Evolutionary conservation across 129 eudicot species (phyloP).

Genomic region (Mikania micrantha): DNA sequence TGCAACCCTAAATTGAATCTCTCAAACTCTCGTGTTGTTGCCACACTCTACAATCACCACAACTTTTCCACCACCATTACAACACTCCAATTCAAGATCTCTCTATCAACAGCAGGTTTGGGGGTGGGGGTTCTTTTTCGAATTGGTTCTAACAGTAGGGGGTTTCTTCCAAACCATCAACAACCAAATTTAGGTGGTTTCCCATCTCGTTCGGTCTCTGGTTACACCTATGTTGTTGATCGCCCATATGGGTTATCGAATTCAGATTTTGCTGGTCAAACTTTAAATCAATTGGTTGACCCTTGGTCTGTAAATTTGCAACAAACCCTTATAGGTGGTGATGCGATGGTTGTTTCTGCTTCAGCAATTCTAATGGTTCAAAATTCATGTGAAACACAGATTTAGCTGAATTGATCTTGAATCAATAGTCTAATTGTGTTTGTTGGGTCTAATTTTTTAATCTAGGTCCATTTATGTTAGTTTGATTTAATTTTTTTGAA

Average conservation of each 20-base stretch:
- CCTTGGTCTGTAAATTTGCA: slow-evolving; percentile 29
- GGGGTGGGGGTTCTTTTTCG: slow-evolving; percentile 26
- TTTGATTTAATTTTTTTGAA: too few relatives aligned
- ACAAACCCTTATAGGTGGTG: slow-evolving; percentile 24
- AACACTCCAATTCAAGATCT: slow-evolving; percentile 19
- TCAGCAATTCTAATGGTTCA: slow-evolving; percentile 33
- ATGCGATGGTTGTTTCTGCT: slow-evolving; percentile 26
- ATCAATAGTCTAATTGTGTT: neutral
- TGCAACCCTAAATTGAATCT: too few relatives aligned
- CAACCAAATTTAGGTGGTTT: slow-evolving; percentile 26
- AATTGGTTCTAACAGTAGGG: slow-evolving; percentile 46
- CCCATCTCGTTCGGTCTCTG: slow-evolving; percentile 21
- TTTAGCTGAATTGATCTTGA: too few relatives aligned
- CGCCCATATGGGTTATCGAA: slow-evolving; percentile 25
- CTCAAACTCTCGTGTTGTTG: too few relatives aligned
- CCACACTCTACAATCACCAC: too few relatives aligned
- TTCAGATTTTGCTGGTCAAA: slow-evolving; percentile 33
- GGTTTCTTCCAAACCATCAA: too few relatives aligned
- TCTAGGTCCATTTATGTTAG: too few relatives aligned
- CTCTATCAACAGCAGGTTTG: slow-evolving; percentile 16
- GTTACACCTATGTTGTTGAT: slow-evolving; percentile 1
- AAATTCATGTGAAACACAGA: too few relatives aligned
- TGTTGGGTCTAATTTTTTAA: neutral
- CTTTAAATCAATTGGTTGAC: slow-evolving; percentile 4
- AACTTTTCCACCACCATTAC: slow-evolving; percentile 21